These are phyloP conservation scores for Candida argentea DNA, from an alignment of 805 yeast species.

Conservation along the genomic window DNA sequence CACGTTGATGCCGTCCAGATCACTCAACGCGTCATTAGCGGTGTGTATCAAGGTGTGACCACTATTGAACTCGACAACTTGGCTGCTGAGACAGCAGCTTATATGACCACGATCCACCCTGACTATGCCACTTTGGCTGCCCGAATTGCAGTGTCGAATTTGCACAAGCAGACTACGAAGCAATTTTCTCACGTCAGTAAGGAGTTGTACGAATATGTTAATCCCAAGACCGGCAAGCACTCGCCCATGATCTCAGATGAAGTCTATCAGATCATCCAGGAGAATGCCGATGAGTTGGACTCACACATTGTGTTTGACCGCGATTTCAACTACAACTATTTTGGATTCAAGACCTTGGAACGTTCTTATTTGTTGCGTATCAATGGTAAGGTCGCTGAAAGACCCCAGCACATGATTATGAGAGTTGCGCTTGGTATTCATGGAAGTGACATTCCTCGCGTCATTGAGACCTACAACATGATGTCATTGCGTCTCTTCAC, in stretches of 20 bases:
- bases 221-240: constrained; percentile 65
- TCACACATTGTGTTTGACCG: constrained; percentile 37
- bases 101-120: constrained; percentile 97
- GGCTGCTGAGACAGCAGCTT: constrained; percentile 96
- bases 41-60: constrained; percentile 95
- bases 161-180: constrained; percentile 90
- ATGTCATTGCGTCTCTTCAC: constrained; percentile 53
- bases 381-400: constrained; percentile 48
- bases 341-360: constrained; percentile 53
- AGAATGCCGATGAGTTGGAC: constrained; percentile 32
- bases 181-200: constrained; percentile 70
- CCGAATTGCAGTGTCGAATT: constrained; percentile 86
- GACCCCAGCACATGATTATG: constrained; percentile 55
- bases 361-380: constrained; percentile 46
- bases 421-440: constrained; percentile 55
- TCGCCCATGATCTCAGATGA: constrained; percentile 35
- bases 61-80: constrained; percentile 61
- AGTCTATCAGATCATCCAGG: constrained; percentile 27
- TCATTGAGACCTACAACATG: constrained; percentile 45
- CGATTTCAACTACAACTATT: constrained; percentile 48
- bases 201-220: constrained; percentile 65
- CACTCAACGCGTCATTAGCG: constrained; percentile 90
- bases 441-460: constrained; percentile 41
- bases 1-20: constrained; percentile 94
- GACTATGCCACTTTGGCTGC: constrained; percentile 94